Evolutionary conservation across 2,329 filamentous ascomycete genomes (phyloP).

Genomic region (Talaromyces verruculosus): DNA sequence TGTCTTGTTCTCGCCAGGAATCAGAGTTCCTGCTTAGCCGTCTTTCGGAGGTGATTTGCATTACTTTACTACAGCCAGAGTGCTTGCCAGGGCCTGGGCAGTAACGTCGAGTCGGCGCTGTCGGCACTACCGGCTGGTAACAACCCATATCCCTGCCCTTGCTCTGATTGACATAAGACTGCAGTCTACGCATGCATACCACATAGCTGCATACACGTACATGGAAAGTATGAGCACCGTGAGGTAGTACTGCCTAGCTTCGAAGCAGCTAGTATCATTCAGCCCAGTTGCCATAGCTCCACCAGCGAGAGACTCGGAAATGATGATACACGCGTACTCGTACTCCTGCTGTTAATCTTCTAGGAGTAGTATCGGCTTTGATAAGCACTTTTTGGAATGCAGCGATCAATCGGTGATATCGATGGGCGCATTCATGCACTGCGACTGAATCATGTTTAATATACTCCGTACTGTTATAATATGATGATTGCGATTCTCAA

Average conservation of each 20-base stretch:
- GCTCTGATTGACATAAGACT: not conserved
- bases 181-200: not conserved
- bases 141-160: not conserved
- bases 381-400: not conserved
- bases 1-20: not conserved
- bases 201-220: not conserved
- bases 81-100: not conserved
- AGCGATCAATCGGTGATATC: not conserved
- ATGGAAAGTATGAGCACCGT: not conserved
- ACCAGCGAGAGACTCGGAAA: slow-evolving; percentile 1
- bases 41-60: not conserved
- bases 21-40: not conserved
- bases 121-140: not conserved
- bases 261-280: slow-evolving; percentile 8
- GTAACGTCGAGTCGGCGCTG: not conserved
- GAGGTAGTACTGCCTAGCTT: slow-evolving; percentile 2
- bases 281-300: not conserved
- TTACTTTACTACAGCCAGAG: not conserved
- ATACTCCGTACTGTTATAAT: not conserved
- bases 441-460: not conserved
- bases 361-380: not conserved
- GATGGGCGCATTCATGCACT: not conserved
- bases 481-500: not conserved
- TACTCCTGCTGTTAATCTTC: not conserved
- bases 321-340: not conserved